Evolutionary conservation across 139 green algal genomes (phyloP), one percentile per base, ranked within the genome.

Genomic region (Tetraselmis chui): DNA sequence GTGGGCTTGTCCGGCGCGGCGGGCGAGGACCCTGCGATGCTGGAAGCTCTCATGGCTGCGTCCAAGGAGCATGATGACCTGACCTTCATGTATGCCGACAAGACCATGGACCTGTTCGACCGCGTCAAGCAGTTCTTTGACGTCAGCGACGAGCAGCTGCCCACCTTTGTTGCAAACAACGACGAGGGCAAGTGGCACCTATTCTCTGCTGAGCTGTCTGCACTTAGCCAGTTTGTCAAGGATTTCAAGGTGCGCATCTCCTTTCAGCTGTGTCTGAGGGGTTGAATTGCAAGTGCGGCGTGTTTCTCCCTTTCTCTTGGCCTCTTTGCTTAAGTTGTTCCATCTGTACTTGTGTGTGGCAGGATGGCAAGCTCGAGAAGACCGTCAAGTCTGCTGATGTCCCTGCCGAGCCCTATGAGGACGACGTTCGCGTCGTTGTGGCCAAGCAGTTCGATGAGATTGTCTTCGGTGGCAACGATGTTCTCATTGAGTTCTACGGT

Each of bases 381-480:
- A 58, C 29, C 45, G 76, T 88, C n/a, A 88, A 88, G 82, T 88
- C 84, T 28, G 84, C 87, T 26, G 82, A 86, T 28, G 28, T 76
- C 25, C 84, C 45, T 67, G 45, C 84, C 59, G 32, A 85, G 77
- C 30, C 77, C 28, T 77, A 85, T n/a, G 32, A 78, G 23, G 84
- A 59, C 24, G 74, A 84, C 29, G 84, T 88, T 27, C 83, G 75
- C 23, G 82, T 88, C 31, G n/a, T 78, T 1, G 80, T 81, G 30
- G 79, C 67, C 24, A 81, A 81, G 26, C n/a, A 30, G 27, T 88
- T 91, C 32, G 58, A 89, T n/a, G 79, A 89, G 23, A 67, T 83
- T n/a, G 87, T 91, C 2, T 31, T 84, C 67, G 80, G 79, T 0
- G 81, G 81, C 79, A 89, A 89, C 80, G 83, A 89, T 59, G 87